Percentiles rank a stretch among this genome's conserved stretches.
Conservation (phyloP, 441 rosid species). For the Pelargonium citronellum region DNA sequence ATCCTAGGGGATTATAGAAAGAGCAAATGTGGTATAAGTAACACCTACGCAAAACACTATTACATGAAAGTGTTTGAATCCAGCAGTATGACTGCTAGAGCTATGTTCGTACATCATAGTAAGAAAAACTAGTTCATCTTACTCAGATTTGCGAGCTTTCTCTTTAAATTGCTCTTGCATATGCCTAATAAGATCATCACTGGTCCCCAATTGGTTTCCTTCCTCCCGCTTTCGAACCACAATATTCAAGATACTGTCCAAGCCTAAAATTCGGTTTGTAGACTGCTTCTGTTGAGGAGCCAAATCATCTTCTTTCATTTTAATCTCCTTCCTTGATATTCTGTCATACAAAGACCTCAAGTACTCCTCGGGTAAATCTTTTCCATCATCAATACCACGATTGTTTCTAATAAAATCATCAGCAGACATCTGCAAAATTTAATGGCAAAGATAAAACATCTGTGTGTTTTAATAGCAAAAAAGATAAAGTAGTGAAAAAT, state of each 20-base stretch:
- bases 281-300: conserved; percentile 70
- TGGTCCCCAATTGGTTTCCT: conserved; percentile 67
- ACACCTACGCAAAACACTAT: neutral
- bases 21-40: neutral
- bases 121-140: conserved; percentile 36
- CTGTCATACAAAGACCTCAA: conserved; percentile 82
- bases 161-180: conserved; percentile 98
- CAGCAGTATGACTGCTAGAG: neutral
- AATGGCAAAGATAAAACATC: conserved; percentile 15
- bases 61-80: neutral
- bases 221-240: conserved; percentile 87
- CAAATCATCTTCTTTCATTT: conserved; percentile 90
- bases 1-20: neutral
- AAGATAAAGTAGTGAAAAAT: neutral
- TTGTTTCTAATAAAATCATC: conserved; percentile 96
- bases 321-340: conserved; percentile 88
- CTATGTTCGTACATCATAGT: conserved; percentile 10
- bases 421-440: conserved; percentile 78
- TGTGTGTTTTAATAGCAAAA: neutral
- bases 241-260: conserved; percentile 88
- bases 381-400: conserved; percentile 96
- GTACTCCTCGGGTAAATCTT: conserved; percentile 87
- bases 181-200: conserved; percentile 90
- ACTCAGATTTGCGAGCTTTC: conserved; percentile 97
- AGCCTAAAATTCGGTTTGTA: conserved; percentile 69